phyloP scores from a whole-genome alignment of 495 filamentous ascomycete species.

The Trichocladium uniseriatum region DNA sequence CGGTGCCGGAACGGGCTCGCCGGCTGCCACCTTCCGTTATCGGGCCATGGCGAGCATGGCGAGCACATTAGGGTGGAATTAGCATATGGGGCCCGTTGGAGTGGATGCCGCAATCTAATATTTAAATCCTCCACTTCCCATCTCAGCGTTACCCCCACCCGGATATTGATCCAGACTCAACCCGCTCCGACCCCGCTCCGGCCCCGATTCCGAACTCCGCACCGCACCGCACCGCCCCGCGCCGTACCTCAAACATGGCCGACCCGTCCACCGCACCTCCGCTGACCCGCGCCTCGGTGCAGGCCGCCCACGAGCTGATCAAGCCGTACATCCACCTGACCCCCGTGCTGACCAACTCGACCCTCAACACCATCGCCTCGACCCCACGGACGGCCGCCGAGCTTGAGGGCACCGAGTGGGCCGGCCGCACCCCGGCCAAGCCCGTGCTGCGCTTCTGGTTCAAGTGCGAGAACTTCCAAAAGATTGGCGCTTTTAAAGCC shows the following conservation, averaged over 20 bases:
- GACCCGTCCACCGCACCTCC: conserved; percentile 43
- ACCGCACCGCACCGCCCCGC: background rate
- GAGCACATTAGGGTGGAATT: too few species aligned
- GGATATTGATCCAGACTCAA: background rate
- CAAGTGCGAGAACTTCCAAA: conserved; percentile 94
- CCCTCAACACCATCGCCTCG: conserved; percentile 66
- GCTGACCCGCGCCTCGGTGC: conserved; percentile 60
- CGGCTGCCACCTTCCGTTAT: too few species aligned
- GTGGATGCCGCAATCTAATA: too few species aligned
- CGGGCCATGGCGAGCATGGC: too few species aligned
- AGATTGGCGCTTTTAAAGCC: conserved; percentile 87
- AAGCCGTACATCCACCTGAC: conserved; percentile 70
- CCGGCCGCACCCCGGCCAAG: conserved; percentile 46
- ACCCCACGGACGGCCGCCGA: conserved; percentile 47
- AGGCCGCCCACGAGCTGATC: conserved; percentile 63
- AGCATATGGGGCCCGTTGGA: too few species aligned
- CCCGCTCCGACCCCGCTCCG: conserved; percentile 1
- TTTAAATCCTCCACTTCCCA: too few species aligned
- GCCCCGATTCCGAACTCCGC: background rate
- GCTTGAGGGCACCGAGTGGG: conserved; percentile 48
- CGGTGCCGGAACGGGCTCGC: too few species aligned
- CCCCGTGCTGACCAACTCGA: conserved; percentile 67
- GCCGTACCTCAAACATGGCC: conserved; percentile 33
- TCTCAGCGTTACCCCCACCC: background rate
- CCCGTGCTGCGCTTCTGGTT: conserved; percentile 75